phyloP scores from a whole-genome alignment of 176 grass and related monocot species.

The Rhynchospora tenuis region DNA sequence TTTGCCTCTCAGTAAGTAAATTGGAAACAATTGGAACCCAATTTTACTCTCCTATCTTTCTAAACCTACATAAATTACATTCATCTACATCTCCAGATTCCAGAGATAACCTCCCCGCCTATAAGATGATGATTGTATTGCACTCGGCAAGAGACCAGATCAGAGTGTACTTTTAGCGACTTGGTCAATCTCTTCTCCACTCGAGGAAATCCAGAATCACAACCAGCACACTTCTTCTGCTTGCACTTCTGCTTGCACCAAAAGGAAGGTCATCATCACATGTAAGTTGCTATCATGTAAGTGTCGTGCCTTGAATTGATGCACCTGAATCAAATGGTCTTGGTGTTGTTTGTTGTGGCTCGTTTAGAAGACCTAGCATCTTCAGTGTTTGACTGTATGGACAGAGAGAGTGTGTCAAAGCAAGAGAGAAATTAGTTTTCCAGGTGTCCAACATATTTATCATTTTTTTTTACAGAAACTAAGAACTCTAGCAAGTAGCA shows the following conservation, averaged over 20 bases:
- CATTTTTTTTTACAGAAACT: neutral
- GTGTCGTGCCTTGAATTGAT: slow-evolving; percentile 58
- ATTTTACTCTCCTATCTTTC: neutral
- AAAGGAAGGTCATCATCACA: neutral
- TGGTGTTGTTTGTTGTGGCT: slow-evolving; percentile 43
- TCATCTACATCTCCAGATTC: slow-evolving; percentile 1
- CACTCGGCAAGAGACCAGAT: neutral
- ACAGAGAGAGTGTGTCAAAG: slow-evolving; percentile 21
- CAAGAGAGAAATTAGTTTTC: slow-evolving; percentile 6
- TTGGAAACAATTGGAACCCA: neutral
- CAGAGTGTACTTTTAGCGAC: neutral
- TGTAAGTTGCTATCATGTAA: slow-evolving; percentile 37
- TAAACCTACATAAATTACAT: slow-evolving; percentile 15
- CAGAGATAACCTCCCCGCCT: neutral
- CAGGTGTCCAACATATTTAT: neutral
- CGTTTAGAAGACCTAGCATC: slow-evolving; percentile 58
- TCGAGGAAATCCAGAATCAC: neutral
- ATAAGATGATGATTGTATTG: neutral
- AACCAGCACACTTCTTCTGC: neutral
- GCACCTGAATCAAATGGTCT: slow-evolving; percentile 42
- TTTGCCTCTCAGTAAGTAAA: neutral
- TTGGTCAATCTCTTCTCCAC: neutral
- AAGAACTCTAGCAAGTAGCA: neutral
- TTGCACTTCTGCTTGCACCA: neutral
- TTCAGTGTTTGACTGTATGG: slow-evolving; percentile 62